Evolutionary conservation across 805 yeast genomes (phyloP), one percentile per base, ranked within the genome.

Genomic region (Lachancea dasiensis): DNA sequence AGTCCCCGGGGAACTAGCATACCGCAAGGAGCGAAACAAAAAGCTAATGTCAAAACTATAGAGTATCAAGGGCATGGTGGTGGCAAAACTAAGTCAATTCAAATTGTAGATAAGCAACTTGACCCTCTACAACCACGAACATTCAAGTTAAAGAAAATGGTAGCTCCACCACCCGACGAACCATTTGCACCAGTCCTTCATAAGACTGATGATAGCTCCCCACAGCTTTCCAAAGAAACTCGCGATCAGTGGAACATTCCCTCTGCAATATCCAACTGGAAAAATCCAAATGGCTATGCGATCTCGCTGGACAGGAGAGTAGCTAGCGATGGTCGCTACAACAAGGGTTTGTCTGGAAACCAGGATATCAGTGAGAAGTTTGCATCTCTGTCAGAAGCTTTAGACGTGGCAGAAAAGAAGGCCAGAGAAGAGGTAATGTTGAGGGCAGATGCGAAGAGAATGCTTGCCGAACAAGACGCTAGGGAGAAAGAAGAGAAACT

Each of bases 211-310:
- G 66, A 72, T n/a, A 69, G 77, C 5, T 37, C 48, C 27, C 43
- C 47, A 16, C 65, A 70, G 50, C 57, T 81, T 14, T 73, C 87
- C 0, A 74, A 75, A 19, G 85, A 81, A 47, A 95, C 87, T 37
- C 83, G 78, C 46, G 76, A 73, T 19, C 71, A 75, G 44, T 90
- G 97, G 96, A 70, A 72, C 33, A 86, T 92, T 21, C 97, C 97
- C 0, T 79, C 95, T 0, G 86, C 94, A 1, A 75, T 90, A 0
- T 90, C 97, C 1, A 86, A 86, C 58, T 92, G 97, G 97, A 89
- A 87, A 59, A 92, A 92, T 58, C 85, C 89, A 13, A 82, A 84
- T 49, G 97, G 97, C 1, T 86, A 78, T 54, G 78, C 95, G 1
- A 79, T 89, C 31, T 77, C 82, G 1, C 60, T 89, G 27, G 95